Evolutionary conservation across 2,329 filamentous ascomycete species (phyloP).

Genomic region (Talaromyces sp.): DNA sequence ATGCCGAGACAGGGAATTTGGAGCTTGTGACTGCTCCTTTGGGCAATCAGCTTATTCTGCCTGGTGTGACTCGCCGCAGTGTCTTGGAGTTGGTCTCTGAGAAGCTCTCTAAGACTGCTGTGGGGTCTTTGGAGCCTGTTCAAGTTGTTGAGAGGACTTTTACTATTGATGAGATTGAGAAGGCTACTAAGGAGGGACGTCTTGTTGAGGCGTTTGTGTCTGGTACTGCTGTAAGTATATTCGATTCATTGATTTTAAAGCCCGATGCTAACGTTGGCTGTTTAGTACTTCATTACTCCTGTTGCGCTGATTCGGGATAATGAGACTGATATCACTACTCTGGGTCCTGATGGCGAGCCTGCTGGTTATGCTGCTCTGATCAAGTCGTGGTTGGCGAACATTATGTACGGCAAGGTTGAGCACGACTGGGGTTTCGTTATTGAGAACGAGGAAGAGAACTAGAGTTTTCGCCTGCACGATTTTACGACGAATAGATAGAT

Average conservation of each 20-base stretch:
- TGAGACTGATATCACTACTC: constrained; percentile 63
- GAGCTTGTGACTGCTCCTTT: constrained; percentile 83
- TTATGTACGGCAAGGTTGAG: constrained; percentile 72
- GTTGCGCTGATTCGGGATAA: constrained; percentile 70
- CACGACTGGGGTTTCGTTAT: constrained; percentile 73
- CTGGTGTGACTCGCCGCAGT: constrained; percentile 83
- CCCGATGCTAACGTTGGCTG: not conserved
- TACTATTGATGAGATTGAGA: constrained; percentile 75
- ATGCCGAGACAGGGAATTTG: constrained; percentile 58
- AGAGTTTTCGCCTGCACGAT: not conserved
- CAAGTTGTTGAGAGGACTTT: constrained; percentile 82
- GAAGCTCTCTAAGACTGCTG: constrained; percentile 52
- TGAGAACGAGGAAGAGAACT: constrained; percentile 57
- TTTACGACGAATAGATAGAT: not conserved
- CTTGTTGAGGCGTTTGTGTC: constrained; percentile 83
- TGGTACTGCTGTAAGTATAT: constrained; percentile 74
- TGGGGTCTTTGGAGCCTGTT: constrained; percentile 65
- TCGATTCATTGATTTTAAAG: not conserved
- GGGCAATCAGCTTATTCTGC: constrained; percentile 79
- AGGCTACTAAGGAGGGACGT: constrained; percentile 73
- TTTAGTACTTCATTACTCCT: constrained; percentile 70
- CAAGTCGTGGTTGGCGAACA: constrained; percentile 69
- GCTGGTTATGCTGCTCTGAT: constrained; percentile 48
- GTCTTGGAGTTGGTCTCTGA: constrained; percentile 72
- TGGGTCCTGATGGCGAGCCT: constrained; percentile 29